phyloP scores from a whole-genome alignment of 2,329 filamentous ascomycete species.

The Mycosphaerella sp. region DNA sequence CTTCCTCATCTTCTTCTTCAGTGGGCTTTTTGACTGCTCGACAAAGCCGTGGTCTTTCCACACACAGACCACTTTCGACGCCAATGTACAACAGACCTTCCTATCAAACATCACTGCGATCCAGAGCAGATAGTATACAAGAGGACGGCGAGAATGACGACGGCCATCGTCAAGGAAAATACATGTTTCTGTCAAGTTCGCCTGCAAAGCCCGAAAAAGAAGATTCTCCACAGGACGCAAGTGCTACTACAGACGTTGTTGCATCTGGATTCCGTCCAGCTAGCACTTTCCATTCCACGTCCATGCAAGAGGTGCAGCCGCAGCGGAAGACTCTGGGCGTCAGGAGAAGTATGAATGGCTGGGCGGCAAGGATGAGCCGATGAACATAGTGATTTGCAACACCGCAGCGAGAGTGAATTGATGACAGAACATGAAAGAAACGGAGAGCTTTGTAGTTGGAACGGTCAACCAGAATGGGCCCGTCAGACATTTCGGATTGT shows the following conservation, averaged over 20 bases:
- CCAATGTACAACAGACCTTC: constrained; percentile 33
- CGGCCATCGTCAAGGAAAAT: constrained; percentile 35
- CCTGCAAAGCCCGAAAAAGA: constrained; percentile 31
- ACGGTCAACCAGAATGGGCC: not conserved
- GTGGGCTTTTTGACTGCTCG: constrained; percentile 2
- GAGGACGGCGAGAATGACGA: not conserved
- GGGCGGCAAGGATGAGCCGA: constrained; percentile 28
- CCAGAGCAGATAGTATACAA: too few species aligned
- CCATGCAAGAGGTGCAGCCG: constrained; percentile 31
- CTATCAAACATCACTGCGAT: not conserved
- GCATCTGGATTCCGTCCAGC: constrained; percentile 32
- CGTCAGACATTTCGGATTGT: not conserved
- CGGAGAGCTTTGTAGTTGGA: not conserved
- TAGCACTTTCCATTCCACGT: constrained; percentile 42
- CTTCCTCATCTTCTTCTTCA: not conserved
- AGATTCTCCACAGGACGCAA: constrained; percentile 5
- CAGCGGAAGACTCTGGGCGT: constrained; percentile 47
- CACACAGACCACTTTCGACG: constrained; percentile 22
- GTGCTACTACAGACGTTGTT: too few species aligned
- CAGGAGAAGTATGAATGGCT: constrained; percentile 46
- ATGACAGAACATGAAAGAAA: not conserved
- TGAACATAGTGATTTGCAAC: not conserved
- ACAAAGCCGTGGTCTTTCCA: constrained; percentile 6
- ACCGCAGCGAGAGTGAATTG: too few species aligned
- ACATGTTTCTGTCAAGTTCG: constrained; percentile 45